phyloP scores from a whole-genome alignment of 192 early-diverging fungal species.

The Backusella tarrabulga region DNA sequence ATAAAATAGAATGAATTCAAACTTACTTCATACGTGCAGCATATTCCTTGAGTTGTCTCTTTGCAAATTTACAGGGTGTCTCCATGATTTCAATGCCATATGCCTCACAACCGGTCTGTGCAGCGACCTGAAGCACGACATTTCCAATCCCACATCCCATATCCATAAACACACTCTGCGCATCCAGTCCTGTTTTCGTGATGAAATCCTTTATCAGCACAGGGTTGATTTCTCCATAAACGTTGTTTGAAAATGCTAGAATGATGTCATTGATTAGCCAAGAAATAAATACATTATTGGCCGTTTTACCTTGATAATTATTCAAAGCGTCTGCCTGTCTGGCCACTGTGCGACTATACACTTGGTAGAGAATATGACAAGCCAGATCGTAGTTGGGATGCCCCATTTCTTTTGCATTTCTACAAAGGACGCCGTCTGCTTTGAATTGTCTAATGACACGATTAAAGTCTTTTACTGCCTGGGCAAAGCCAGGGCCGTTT shows the following conservation, averaged over 20 bases:
- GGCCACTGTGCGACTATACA: constrained; percentile 85
- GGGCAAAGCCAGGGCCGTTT: constrained; percentile 62
- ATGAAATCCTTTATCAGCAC: constrained; percentile 86
- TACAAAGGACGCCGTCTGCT: constrained; percentile 29
- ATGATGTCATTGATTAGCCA: constrained; percentile 8
- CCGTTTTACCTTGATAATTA: constrained; percentile 57
- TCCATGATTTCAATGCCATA: constrained; percentile 93
- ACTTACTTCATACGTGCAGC: constrained; percentile 69
- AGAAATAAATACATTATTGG: background rate
- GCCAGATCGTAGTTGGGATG: constrained; percentile 66
- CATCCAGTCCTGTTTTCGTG: constrained; percentile 58
- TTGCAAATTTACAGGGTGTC: constrained; percentile 77
- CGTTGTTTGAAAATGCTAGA: constrained; percentile 85
- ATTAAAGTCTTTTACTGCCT: constrained; percentile 75
- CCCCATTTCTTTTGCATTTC: constrained; percentile 30
- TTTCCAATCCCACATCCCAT: constrained; percentile 95
- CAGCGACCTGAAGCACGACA: constrained; percentile 94
- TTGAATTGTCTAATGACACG: constrained; percentile 47
- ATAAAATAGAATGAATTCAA: background rate
- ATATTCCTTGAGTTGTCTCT: constrained; percentile 82
- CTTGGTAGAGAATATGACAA: constrained; percentile 82
- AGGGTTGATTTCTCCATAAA: constrained; percentile 94
- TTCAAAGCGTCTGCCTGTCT: constrained; percentile 71
- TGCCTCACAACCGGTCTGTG: constrained; percentile 77
- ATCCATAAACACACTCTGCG: constrained; percentile 83